Conservation (phyloP, 73 alveolate species). For the Paramecium primaurelia region DNA sequence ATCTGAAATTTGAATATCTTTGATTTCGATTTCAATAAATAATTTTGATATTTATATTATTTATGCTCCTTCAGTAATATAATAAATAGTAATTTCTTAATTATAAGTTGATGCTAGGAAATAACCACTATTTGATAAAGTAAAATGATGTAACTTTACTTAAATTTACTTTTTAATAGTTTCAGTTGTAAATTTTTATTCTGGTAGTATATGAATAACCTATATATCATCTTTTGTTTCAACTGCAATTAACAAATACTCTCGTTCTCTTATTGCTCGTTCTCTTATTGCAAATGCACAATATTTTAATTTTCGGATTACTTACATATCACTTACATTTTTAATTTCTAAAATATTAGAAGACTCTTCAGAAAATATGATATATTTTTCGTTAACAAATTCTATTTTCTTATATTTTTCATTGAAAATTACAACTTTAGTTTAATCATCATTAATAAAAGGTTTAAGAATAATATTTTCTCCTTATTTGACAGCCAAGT, state of each 20-base stretch:
- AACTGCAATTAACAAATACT: not conserved
- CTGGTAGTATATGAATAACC: not conserved
- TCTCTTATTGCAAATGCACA: not conserved
- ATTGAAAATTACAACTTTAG: not conserved
- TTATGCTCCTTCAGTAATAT: not conserved
- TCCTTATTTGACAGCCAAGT: not conserved
- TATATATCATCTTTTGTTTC: not conserved
- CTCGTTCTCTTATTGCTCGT: not conserved
- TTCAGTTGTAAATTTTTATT: not conserved
- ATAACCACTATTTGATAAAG: not conserved
- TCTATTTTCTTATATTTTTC: not conserved
- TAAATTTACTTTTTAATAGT: no score
- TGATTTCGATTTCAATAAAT: not conserved
- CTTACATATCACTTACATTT: not conserved
- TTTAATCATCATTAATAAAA: not conserved
- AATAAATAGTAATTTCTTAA: not conserved
- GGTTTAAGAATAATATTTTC: not conserved
- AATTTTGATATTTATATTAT: not conserved
- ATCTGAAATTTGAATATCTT: no score
- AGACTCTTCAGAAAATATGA: not conserved
- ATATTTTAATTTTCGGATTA: not conserved
- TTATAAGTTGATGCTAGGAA: not conserved
- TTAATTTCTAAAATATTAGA: not conserved
- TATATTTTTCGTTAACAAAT: no score
- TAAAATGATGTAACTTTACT: not conserved